Conservation (phyloP, 2,329 filamentous ascomycete genomes). For the Ilyonectria destructans region DNA sequence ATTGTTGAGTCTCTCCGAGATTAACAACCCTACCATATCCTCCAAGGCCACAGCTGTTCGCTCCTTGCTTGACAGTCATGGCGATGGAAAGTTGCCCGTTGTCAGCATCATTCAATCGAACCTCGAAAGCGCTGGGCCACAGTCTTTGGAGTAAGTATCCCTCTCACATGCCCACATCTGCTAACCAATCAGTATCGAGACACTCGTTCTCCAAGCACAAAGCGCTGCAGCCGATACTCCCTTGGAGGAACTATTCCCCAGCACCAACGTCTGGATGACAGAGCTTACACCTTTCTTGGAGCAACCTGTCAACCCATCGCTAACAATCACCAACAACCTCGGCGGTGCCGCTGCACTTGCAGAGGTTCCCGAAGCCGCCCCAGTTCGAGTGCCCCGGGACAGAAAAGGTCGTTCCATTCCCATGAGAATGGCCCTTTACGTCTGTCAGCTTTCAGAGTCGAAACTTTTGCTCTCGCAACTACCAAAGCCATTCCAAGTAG, state of each 20-base stretch:
- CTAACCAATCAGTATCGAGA: conserved; percentile 62
- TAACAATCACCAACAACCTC: conserved; percentile 82
- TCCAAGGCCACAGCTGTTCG: conserved; percentile 62
- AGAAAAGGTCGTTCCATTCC: conserved; percentile 80
- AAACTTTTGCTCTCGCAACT: conserved; percentile 59
- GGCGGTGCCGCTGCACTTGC: conserved; percentile 79
- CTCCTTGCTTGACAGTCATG: conserved; percentile 62
- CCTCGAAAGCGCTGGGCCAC: conserved; percentile 64
- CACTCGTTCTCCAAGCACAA: conserved; percentile 65
- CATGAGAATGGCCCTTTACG: conserved; percentile 83
- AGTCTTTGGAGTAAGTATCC: conserved; percentile 66
- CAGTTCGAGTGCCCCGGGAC: conserved; percentile 69
- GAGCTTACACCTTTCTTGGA: conserved; percentile 72
- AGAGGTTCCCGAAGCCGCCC: conserved; percentile 41
- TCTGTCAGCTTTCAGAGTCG: conserved; percentile 69
- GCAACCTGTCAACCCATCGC: conserved; percentile 70
- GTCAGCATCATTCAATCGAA: conserved; percentile 70
- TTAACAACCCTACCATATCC: conserved; percentile 58
- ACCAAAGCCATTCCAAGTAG: conserved; percentile 61
- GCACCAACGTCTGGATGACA: conserved; percentile 74
- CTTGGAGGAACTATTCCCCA: conserved; percentile 73
- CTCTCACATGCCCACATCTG: neutral
- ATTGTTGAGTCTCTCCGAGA: conserved; percentile 70
- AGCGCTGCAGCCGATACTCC: conserved; percentile 52
- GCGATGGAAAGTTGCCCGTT: conserved; percentile 61